These are phyloP conservation scores for Microcyclospora tardicrescens DNA, from an alignment of 2,329 filamentous ascomycete genomes.

Conservation along the genomic window DNA sequence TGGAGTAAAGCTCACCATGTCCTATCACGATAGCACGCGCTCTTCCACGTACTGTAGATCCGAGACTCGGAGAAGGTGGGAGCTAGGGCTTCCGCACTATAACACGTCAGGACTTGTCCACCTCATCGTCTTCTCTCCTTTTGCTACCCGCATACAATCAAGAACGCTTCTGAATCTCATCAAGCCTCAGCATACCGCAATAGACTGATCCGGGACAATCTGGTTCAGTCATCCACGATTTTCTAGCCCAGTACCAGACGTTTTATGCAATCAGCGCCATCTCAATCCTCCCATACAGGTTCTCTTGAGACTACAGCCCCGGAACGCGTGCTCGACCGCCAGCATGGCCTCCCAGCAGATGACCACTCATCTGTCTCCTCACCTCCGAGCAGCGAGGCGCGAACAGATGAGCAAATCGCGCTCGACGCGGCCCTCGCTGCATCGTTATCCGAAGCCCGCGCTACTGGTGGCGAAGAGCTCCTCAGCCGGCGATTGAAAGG, in stretches of 20 bases:
- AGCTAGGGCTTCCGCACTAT: too few relatives aligned
- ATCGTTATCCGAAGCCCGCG: conserved; percentile 12
- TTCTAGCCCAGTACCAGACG: conserved; percentile 23
- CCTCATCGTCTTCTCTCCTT: too few relatives aligned
- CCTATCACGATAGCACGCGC: too few relatives aligned
- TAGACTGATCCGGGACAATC: conserved; percentile 38
- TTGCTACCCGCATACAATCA: too few relatives aligned
- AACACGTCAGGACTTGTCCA: too few relatives aligned
- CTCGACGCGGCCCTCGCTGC: conserved; percentile 16
- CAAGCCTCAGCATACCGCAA: background rate
- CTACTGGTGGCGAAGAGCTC: background rate
- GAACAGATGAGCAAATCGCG: conserved; percentile 14
- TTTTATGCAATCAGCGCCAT: conserved; percentile 55
- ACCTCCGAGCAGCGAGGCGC: background rate
- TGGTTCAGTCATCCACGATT: conserved; percentile 43
- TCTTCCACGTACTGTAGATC: too few relatives aligned
- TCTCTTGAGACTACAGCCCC: conserved; percentile 25
- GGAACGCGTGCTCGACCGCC: conserved; percentile 29
- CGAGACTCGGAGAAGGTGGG: too few relatives aligned
- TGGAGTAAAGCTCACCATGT: too few relatives aligned
- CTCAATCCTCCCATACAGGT: conserved; percentile 36
- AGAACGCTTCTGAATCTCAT: background rate
- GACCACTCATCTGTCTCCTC: conserved; percentile 24
- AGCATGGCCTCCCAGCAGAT: conserved; percentile 47
- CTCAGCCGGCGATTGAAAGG: background rate